Percentiles rank a stretch among this genome's conserved stretches.
These are phyloP conservation scores for Leccinum rimulosum DNA, from an alignment of 768 basidiomycete species.

Conservation along the genomic window DNA sequence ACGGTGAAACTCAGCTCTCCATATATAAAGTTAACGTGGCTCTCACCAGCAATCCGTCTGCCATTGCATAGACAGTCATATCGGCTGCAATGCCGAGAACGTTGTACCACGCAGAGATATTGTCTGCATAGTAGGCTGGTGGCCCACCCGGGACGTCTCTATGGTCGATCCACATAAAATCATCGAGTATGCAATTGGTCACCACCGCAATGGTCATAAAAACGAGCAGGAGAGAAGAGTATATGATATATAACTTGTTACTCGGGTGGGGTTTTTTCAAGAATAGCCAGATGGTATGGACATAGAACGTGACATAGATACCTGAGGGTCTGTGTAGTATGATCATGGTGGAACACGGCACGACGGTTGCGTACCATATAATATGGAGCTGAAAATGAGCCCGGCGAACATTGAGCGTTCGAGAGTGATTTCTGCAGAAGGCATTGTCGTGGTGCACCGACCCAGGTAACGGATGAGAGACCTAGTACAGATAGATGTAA, in stretches of 20 bases:
- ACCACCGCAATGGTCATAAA: not conserved
- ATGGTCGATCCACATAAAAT: not conserved
- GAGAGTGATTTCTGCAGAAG: no score
- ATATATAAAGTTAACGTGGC: not conserved
- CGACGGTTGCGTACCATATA: not conserved
- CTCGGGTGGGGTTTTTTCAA: not conserved
- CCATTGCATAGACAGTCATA: not conserved
- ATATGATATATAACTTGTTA: not conserved
- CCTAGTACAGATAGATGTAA: not conserved
- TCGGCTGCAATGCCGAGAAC: not conserved
- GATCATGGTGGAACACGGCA: not conserved
- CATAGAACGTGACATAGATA: not conserved
- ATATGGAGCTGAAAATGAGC: not conserved
- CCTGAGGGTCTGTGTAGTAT: not conserved
- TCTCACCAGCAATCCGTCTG: not conserved
- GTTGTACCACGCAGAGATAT: not conserved
- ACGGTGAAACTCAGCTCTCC: not conserved
- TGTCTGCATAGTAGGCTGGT: not conserved
- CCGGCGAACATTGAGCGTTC: not conserved
- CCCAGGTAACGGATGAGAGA: not conserved
- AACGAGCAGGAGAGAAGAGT: not conserved
- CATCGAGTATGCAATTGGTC: not conserved
- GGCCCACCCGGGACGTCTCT: not conserved
- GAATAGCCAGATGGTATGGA: not conserved
- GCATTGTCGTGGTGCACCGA: not conserved